Percentiles rank a stretch among this genome's conserved stretches.
Evolutionary conservation across 306 rosid genomes (phyloP).

Genomic region (Carpinus viminea): DNA sequence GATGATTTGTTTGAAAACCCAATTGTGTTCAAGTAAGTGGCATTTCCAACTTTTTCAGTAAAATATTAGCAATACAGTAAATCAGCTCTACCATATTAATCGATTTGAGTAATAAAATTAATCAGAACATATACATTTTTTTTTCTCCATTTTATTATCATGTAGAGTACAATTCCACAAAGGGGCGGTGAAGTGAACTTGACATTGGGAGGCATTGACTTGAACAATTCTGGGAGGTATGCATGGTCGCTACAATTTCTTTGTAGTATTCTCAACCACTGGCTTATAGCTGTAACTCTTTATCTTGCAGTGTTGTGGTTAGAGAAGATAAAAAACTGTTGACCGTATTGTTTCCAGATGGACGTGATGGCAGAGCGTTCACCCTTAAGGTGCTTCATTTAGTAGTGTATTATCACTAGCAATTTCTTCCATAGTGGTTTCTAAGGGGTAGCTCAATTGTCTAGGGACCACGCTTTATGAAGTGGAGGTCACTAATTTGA

Average conservation of each 20-base stretch:
- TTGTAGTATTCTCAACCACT: slow-evolving; percentile 20
- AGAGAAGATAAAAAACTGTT: slow-evolving; percentile 98
- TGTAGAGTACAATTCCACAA: slow-evolving; percentile 89
- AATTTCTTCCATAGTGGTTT: not conserved
- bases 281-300: slow-evolving; percentile 29
- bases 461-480: too few species aligned
- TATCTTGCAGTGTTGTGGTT: slow-evolving; percentile 84
- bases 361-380: slow-evolving; percentile 98
- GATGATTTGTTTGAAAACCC: not conserved
- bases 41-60: too few species aligned
- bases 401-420: slow-evolving; percentile 2
- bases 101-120: not conserved
- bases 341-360: slow-evolving; percentile 98
- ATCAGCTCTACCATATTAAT: not conserved
- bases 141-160: slow-evolving; percentile 30
- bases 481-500: too few species aligned
- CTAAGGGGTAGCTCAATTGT: too few species aligned
- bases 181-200: slow-evolving; percentile 96
- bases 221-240: slow-evolving; percentile 98
- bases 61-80: too few species aligned
- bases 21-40: not conserved
- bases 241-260: slow-evolving; percentile 11
- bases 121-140: not conserved
- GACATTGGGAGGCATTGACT: slow-evolving; percentile 98
- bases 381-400: slow-evolving; percentile 83